Evolutionary conservation across 192 early-diverging fungal species (phyloP).

Genomic region (Umbelopsis sp.): DNA sequence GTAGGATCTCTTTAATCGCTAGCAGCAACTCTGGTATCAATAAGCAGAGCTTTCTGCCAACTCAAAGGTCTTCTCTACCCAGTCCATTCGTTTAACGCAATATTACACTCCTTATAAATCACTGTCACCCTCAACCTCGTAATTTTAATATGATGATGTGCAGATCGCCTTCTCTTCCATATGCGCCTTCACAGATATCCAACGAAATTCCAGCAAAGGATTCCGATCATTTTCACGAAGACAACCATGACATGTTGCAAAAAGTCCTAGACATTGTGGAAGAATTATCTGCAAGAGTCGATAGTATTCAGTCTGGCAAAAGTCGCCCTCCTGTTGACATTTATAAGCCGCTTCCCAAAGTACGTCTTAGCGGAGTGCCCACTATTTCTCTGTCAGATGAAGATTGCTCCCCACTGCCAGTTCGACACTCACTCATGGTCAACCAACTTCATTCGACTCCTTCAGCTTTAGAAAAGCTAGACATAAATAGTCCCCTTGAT

Average conservation of each 20-base stretch:
- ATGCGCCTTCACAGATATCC: constrained; percentile 8
- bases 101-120: background rate
- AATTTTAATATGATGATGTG: background rate
- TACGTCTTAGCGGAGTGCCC: background rate
- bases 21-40: background rate
- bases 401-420: constrained; percentile 2
- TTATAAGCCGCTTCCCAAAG: background rate
- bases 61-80: background rate
- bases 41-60: background rate
- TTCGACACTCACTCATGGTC: background rate
- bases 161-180: constrained; percentile 7
- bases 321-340: background rate
- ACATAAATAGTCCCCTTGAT: background rate
- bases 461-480: background rate
- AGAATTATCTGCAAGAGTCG: constrained; percentile 5
- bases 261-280: background rate
- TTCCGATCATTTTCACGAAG: background rate
- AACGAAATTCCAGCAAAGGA: background rate
- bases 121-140: no score
- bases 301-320: background rate
- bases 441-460: background rate
- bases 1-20: background rate
- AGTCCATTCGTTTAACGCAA: background rate
- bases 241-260: background rate
- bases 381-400: background rate